phyloP scores from a whole-genome alignment of 257 asterid species.

The Scutellaria minor region DNA sequence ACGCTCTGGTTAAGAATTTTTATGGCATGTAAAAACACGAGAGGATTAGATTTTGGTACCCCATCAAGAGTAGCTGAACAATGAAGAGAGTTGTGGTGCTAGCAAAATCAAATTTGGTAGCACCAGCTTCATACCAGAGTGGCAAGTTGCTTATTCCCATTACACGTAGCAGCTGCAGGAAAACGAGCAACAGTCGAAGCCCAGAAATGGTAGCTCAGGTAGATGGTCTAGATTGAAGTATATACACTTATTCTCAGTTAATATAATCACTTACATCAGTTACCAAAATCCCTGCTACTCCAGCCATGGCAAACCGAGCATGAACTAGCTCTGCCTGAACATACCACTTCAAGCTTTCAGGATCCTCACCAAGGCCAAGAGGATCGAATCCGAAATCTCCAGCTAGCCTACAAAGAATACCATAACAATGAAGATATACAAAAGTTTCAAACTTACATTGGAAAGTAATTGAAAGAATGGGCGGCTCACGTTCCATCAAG shows the following conservation, averaged over 20 bases:
- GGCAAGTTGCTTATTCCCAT: constrained; percentile 77
- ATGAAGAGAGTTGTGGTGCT: constrained; percentile 69
- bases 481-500: constrained; percentile 87
- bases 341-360: constrained; percentile 84
- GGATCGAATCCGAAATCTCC: constrained; percentile 97
- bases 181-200: background rate
- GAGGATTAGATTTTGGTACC: constrained; percentile 48
- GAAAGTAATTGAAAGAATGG: background rate
- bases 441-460: background rate
- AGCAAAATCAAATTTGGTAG: constrained; percentile 74
- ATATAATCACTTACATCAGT: constrained; percentile 61
- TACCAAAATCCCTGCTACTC: constrained; percentile 83
- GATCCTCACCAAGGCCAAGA: constrained; percentile 91
- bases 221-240: background rate
- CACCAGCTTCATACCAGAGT: constrained; percentile 93
- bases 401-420: constrained; percentile 55
- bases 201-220: background rate
- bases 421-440: constrained; percentile 15
- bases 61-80: constrained; percentile 84
- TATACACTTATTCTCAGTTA: background rate
- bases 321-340: constrained; percentile 93
- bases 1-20: constrained; percentile 5
- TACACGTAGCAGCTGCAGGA: constrained; percentile 71
- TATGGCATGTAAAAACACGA: background rate
- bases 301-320: constrained; percentile 96